phyloP scores from a whole-genome alignment of 1,284 basidiomycete genomes.

The Megacollybia platyphylla region DNA sequence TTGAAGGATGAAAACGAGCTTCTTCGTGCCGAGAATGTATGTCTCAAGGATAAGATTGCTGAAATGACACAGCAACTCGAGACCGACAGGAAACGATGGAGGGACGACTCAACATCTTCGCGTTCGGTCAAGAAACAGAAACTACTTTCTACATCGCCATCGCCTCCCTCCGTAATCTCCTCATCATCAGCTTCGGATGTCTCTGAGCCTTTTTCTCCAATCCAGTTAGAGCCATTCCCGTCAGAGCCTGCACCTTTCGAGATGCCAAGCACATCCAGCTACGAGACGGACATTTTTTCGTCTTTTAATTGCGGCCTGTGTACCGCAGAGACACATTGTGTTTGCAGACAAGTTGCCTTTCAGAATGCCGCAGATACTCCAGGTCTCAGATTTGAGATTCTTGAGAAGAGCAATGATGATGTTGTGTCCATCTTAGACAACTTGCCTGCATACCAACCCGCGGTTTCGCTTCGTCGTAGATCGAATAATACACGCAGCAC shows the following conservation, averaged over 20 bases:
- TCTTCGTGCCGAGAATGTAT: conserved; percentile 50
- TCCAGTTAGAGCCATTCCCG: conserved; percentile 20
- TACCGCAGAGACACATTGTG: conserved; percentile 53
- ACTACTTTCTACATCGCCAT: conserved; percentile 10
- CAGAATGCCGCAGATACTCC: conserved; percentile 21
- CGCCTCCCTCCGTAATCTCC: conserved; percentile 27
- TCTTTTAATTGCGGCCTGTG: conserved; percentile 58
- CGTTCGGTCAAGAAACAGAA: conserved; percentile 33
- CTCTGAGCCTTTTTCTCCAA: conserved; percentile 32
- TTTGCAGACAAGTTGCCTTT: conserved; percentile 55
- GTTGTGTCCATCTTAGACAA: conserved; percentile 56
- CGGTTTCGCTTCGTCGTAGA: conserved; percentile 61
- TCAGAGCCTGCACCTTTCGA: conserved; percentile 13
- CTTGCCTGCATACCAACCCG: conserved; percentile 63
- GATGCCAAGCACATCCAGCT: conserved; percentile 7
- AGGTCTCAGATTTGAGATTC: conserved; percentile 18
- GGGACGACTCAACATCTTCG: conserved; percentile 32
- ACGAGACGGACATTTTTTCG: conserved; percentile 7
- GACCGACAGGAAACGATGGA: conserved; percentile 40
- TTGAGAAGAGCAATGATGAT: conserved; percentile 12
- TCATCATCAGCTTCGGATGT: conserved; percentile 41
- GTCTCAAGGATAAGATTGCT: conserved; percentile 48
- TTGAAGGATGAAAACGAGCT: conserved; percentile 80
- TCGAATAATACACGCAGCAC: conserved; percentile 19
- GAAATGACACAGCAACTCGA: conserved; percentile 30